Conservation (phyloP, 192 early-diverging fungal genomes). For the Coemansia sp. region DNA sequence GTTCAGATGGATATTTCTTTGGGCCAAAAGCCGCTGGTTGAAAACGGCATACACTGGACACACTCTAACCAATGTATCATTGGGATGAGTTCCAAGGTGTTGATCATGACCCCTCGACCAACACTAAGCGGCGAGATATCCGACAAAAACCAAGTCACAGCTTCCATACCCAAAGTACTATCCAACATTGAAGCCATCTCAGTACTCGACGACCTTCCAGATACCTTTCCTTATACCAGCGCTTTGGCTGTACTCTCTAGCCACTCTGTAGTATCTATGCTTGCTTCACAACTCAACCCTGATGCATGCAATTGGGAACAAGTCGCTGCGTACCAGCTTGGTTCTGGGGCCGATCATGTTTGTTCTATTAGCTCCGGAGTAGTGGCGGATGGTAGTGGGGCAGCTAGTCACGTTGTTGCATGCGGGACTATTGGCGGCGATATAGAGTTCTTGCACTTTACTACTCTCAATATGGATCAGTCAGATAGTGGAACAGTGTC, state of each 20-base stretch:
- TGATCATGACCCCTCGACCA: conserved; percentile 20
- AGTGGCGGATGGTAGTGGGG: neutral
- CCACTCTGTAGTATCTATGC: conserved; percentile 36
- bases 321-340: conserved; percentile 27
- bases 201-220: conserved; percentile 20
- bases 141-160: conserved; percentile 15
- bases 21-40: conserved; percentile 7
- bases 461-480: too few species aligned
- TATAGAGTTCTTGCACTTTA: conserved; percentile 16
- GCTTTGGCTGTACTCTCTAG: conserved; percentile 20
- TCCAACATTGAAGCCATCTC: conserved; percentile 30
- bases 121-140: conserved; percentile 1
- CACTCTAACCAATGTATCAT: conserved; percentile 38
- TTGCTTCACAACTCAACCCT: conserved; percentile 17
- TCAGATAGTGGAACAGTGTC: too few species aligned
- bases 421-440: conserved; percentile 25
- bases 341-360: conserved; percentile 11
- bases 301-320: conserved; percentile 23
- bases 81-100: conserved; percentile 14
- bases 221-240: conserved; percentile 8
- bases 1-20: conserved; percentile 24
- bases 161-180: conserved; percentile 10
- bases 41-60: conserved; percentile 26
- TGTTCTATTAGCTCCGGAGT: conserved; percentile 15
- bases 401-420: conserved; percentile 14